Conservation (phyloP, 129 eudicot genomes). For the Solidago caesia region DNA sequence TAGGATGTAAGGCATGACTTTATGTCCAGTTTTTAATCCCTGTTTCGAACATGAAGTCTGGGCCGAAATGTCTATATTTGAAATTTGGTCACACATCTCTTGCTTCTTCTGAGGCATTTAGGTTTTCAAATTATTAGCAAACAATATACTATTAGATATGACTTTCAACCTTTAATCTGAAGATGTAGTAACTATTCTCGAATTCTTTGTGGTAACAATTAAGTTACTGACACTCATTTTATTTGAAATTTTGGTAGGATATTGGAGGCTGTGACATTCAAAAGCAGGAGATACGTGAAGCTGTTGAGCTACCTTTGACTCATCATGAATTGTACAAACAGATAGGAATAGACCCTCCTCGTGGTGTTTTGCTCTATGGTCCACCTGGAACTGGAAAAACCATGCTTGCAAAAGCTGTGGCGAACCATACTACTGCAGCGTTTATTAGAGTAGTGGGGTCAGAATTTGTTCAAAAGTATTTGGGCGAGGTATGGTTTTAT, state of each 20-base stretch:
- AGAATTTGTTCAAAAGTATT: slow-evolving; percentile 48
- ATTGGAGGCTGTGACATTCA: slow-evolving; percentile 60
- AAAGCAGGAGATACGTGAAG: slow-evolving; percentile 58
- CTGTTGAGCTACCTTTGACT: slow-evolving; percentile 50
- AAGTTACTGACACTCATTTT: too few relatives aligned
- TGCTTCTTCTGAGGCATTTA: too few relatives aligned
- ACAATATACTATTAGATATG: too few relatives aligned
- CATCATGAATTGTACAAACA: slow-evolving; percentile 46
- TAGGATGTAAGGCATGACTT: too few relatives aligned
- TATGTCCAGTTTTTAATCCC: too few relatives aligned
- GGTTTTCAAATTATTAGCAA: too few relatives aligned
- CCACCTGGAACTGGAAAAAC: slow-evolving; percentile 61
- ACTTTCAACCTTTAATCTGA: too few relatives aligned
- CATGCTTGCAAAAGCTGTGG: slow-evolving; percentile 53
- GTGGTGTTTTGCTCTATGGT: slow-evolving; percentile 52
- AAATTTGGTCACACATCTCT: too few relatives aligned
- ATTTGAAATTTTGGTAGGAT: slow-evolving; percentile 28
- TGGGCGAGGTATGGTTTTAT: slow-evolving; percentile 36
- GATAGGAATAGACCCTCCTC: slow-evolving; percentile 54
- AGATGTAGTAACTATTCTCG: too few relatives aligned
- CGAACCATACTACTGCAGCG: slow-evolving; percentile 46
- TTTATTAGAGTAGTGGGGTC: slow-evolving; percentile 48
- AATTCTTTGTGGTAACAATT: too few relatives aligned
- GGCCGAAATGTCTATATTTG: too few relatives aligned
- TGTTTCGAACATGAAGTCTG: too few relatives aligned